Evolutionary conservation across 2,329 filamentous ascomycete species (phyloP).

Genomic region (Eurotiales sp.): DNA sequence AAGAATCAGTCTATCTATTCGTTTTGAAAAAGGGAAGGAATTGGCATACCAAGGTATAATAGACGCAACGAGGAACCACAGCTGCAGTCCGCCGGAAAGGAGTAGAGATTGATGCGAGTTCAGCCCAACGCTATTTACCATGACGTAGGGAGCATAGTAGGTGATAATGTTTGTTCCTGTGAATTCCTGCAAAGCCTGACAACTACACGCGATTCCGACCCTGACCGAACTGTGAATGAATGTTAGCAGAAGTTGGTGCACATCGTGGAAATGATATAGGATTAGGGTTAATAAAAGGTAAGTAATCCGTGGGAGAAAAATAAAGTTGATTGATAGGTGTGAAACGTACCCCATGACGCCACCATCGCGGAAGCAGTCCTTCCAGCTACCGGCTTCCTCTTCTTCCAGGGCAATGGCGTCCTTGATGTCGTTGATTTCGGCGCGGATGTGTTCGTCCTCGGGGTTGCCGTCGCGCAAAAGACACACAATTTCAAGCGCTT

Average conservation of each 20-base stretch:
- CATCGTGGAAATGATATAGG: too few relatives aligned
- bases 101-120: constrained; percentile 32
- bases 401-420: constrained; percentile 46
- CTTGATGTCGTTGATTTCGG: constrained; percentile 51
- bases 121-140: constrained; percentile 41
- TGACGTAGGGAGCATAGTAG: constrained; percentile 43
- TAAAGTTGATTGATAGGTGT: too few relatives aligned
- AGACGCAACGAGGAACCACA: constrained; percentile 27
- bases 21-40: constrained; percentile 44
- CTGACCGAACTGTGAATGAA: too few relatives aligned
- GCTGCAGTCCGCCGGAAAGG: constrained; percentile 49
- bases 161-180: constrained; percentile 44
- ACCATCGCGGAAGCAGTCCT: constrained; percentile 48
- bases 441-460: constrained; percentile 43
- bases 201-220: constrained; percentile 54
- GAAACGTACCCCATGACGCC: constrained; percentile 51
- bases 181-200: constrained; percentile 54
- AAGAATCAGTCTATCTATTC: constrained; percentile 34
- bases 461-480: constrained; percentile 47
- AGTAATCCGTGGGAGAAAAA: too few relatives aligned
- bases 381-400: constrained; percentile 50
- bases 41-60: constrained; percentile 15
- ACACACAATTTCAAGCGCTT: constrained; percentile 46
- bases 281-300: too few relatives aligned
- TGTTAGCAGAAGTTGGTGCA: too few relatives aligned